Evolutionary conservation across 768 basidiomycete species (phyloP).

Genomic region (Sutorius australiensis): DNA sequence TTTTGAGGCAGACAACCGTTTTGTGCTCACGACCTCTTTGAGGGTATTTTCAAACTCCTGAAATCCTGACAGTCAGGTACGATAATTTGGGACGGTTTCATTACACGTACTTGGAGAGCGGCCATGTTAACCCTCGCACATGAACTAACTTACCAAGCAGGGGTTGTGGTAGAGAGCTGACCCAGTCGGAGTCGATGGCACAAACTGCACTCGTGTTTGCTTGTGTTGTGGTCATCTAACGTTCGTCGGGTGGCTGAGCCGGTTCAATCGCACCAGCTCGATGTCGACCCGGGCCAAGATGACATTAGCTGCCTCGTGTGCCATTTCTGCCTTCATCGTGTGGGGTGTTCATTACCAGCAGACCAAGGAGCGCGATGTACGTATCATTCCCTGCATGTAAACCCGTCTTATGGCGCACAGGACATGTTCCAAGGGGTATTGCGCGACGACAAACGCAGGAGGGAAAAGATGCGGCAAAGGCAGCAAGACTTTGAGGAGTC

Average conservation of each 20-base stretch:
- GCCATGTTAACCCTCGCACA: conserved; percentile 35
- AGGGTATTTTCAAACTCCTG: conserved; percentile 81
- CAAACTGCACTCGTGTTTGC: conserved; percentile 35
- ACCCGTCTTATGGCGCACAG: conserved; percentile 39
- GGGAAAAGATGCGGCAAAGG: conserved; percentile 64
- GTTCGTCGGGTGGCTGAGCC: conserved; percentile 17
- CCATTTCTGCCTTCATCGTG: conserved; percentile 65
- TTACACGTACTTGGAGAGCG: conserved; percentile 37
- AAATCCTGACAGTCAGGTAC: conserved; percentile 6
- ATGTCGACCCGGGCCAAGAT: conserved; percentile 72
- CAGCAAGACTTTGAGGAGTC: conserved; percentile 62
- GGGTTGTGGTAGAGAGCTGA: conserved; percentile 9
- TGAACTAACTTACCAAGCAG: conserved; percentile 13
- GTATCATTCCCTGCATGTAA: neutral
- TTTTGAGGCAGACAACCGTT: conserved; percentile 83
- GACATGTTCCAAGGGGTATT: conserved; percentile 90
- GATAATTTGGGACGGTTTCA: neutral
- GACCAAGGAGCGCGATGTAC: conserved; percentile 74
- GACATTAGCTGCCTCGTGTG: conserved; percentile 65
- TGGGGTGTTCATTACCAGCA: conserved; percentile 92
- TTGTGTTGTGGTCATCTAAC: conserved; percentile 28
- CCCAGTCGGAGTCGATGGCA: conserved; percentile 15
- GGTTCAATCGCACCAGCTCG: neutral
- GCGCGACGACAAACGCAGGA: conserved; percentile 79
- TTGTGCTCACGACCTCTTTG: conserved; percentile 78